These are phyloP conservation scores for Avena sativa DNA, from an alignment of 176 grass and related monocot species.

Conservation along the genomic window DNA sequence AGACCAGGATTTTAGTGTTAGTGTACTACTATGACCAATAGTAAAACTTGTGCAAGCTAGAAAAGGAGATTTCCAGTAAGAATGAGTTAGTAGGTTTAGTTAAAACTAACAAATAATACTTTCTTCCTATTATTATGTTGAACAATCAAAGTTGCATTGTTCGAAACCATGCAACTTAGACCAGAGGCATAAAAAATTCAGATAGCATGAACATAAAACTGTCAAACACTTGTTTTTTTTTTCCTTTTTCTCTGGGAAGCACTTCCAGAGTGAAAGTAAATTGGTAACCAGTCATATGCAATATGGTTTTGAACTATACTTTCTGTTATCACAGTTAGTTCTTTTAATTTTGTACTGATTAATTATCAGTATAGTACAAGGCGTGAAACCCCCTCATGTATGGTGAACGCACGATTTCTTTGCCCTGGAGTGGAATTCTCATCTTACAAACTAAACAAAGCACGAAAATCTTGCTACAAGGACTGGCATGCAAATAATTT, in stretches of 20 bases:
- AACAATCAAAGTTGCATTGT: background rate
- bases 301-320: background rate
- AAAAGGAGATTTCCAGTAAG: background rate
- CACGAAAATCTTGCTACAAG: conserved; percentile 1
- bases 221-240: background rate
- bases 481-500: background rate
- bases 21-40: conserved; percentile 4
- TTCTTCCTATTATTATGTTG: conserved; percentile 25
- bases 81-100: background rate
- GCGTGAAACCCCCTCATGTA: conserved; percentile 20
- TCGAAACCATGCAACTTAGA: background rate
- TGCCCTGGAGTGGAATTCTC: background rate
- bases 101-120: background rate
- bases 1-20: conserved; percentile 21
- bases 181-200: background rate
- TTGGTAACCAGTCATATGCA: background rate
- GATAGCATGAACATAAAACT: background rate
- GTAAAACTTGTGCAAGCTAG: conserved; percentile 21
- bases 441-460: conserved; percentile 14
- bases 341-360: background rate
- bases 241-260: background rate
- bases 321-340: background rate
- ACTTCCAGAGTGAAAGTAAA: background rate
- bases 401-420: background rate
- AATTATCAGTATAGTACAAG: background rate